Base-by-base conservation (phyloP, 306 rosid species). In the Cucumis melo region DNA sequence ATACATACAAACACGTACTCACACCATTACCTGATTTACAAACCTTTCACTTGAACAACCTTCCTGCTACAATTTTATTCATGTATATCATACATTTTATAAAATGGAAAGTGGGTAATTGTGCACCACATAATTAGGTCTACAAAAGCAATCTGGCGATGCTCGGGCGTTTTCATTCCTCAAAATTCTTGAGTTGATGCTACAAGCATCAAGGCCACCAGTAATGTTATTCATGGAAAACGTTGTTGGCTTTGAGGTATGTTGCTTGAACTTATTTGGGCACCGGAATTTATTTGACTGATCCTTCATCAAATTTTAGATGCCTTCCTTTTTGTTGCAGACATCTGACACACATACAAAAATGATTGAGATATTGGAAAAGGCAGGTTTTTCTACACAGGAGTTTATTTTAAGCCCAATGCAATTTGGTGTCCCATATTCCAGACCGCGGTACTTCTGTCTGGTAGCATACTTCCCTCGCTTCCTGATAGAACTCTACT, bases 171-270 rank as follows among this genome's bases (percentile, higher is more conserved):
- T 87, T 81, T 94, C 99, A 61, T 94, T 94, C 88, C 96, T 94
- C 77, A 88, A 88, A 86, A 92, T 95, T 86, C 96, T 95, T 64
- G 99, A 89, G 84, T 90, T 90, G 78, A 85, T 95, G 80, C 96
- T 87, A 53, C 82, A 78, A 62, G 66, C 84, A 67, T 80, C 73
- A 55, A 81, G 46, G 55, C 98, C 97, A 82, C 98, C 99, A 2
- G 80, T 72, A 54, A 76, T 95, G 93, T 78, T 95, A 77, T 89
- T 95, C 82, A 91, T 95, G 64, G 98, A 95, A 84, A 95, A 92
- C 83, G 96, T 94, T 42, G 99, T 95, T 46, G 97, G 98, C 58
- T 95, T 95, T 81, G 99, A 95, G 98, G 99, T 92, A 59, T 79
- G 86, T 73, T 80, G 65, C 48, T 66, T 72, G 74, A 68, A 55